Evolutionary conservation across 179 eudicot genomes (phyloP).

Genomic region (Gypsophila paniculata): DNA sequence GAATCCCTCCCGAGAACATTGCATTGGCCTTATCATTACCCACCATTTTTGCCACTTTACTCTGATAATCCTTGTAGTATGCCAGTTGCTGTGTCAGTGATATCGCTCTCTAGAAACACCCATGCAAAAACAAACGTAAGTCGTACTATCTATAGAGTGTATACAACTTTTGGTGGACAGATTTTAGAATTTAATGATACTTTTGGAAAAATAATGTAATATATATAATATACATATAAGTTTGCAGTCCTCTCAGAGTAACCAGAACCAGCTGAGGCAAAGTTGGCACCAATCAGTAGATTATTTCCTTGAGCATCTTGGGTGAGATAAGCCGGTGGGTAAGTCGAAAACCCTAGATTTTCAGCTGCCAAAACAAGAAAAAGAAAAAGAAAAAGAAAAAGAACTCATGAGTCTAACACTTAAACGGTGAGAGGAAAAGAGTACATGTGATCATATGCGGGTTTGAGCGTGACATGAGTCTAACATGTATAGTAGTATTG

Average conservation of each 20-base stretch:
- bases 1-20: conserved; percentile 36
- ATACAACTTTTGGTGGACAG: too few relatives aligned
- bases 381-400: background rate
- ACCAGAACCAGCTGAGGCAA: conserved; percentile 46
- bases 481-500: too few relatives aligned
- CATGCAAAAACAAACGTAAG: background rate
- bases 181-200: background rate
- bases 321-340: conserved; percentile 37
- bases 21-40: conserved; percentile 34
- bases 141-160: background rate
- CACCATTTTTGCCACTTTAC: conserved; percentile 31
- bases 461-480: too few relatives aligned
- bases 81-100: conserved; percentile 36
- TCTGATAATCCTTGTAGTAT: conserved; percentile 39
- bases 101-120: conserved; percentile 28
- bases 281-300: conserved; percentile 32
- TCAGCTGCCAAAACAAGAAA: conserved; percentile 28
- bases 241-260: conserved; percentile 36
- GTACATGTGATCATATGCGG: background rate
- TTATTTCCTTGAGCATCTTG: conserved; percentile 30
- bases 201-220: background rate
- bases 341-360: conserved; percentile 30
- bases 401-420: background rate
- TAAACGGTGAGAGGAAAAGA: conserved; percentile 10
- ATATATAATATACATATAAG: conserved; percentile 30